A percentile compares a stretch with the other conserved stretches of the same genome.
These are phyloP conservation scores for Aspergillus biplanus DNA, from an alignment of 495 filamentous ascomycete genomes.

Conservation along the genomic window DNA sequence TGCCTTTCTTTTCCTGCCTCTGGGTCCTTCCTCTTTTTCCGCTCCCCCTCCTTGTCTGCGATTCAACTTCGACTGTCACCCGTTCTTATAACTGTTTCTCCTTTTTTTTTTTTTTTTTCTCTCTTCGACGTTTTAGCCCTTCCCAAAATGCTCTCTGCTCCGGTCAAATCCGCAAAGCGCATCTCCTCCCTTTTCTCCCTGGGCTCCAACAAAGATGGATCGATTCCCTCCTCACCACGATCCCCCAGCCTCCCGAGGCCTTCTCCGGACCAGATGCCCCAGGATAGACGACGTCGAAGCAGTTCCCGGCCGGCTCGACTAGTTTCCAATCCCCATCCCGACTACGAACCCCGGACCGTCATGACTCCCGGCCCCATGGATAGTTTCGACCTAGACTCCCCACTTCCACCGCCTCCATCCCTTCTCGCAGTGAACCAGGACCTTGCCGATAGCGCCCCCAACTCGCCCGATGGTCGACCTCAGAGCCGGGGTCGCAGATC, in stretches of 20 bases:
- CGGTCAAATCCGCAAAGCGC: slow-evolving; percentile 53
- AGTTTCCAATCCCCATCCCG: slow-evolving; percentile 40
- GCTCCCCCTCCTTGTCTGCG: slow-evolving; percentile 1
- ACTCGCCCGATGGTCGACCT: slow-evolving; percentile 38
- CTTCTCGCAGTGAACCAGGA: slow-evolving; percentile 47
- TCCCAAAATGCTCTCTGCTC: slow-evolving; percentile 50
- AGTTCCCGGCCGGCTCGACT: slow-evolving; percentile 43
- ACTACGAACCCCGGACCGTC: slow-evolving; percentile 33
- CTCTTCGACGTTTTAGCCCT: slow-evolving; percentile 13
- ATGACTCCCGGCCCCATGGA: slow-evolving; percentile 34
- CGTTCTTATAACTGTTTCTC: slow-evolving; percentile 15
- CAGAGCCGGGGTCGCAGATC: slow-evolving; percentile 47
- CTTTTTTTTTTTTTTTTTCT: slow-evolving; percentile 6
- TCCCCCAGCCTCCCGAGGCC: slow-evolving; percentile 30
- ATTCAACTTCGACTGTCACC: slow-evolving; percentile 10
- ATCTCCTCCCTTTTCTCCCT: slow-evolving; percentile 54
- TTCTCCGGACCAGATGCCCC: slow-evolving; percentile 30
- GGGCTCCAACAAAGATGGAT: slow-evolving; percentile 41
- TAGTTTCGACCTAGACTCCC: slow-evolving; percentile 37
- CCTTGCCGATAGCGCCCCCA: slow-evolving; percentile 39
- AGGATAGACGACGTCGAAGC: slow-evolving; percentile 36
- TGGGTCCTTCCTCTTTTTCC: slow-evolving; percentile 7
- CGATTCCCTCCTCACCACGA: slow-evolving; percentile 32
- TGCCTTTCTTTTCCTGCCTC: slow-evolving; percentile 11
- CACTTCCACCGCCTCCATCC: slow-evolving; percentile 49